Conservation (phyloP, 139 green algal genomes). For the Edaphochlamys debaryana region DNA sequence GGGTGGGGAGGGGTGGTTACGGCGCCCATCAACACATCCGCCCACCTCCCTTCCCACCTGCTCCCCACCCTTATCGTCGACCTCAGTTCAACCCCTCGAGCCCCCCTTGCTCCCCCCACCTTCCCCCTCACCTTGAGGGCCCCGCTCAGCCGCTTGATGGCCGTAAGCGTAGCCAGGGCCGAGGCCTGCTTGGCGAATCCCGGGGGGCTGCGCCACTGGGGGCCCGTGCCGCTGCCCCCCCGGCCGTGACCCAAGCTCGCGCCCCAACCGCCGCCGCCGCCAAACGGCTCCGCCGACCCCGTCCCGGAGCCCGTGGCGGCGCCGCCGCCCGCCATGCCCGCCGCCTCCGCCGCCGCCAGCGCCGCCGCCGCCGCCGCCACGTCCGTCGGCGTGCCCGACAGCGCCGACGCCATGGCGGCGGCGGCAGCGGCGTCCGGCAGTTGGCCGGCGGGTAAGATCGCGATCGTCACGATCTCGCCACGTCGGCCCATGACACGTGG, state of each 20-base stretch:
- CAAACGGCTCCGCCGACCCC: not conserved
- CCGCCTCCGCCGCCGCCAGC: slow-evolving; percentile 37
- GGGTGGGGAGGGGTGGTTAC: too few species aligned
- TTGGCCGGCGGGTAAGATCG: slow-evolving; percentile 68
- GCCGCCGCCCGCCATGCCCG: slow-evolving; percentile 8
- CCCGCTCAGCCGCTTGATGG: slow-evolving; percentile 57
- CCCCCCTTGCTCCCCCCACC: too few species aligned
- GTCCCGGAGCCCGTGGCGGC: not conserved
- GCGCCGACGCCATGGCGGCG: slow-evolving; percentile 6
- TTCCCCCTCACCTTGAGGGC: slow-evolving; percentile 51
- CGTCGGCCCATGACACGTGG: slow-evolving; percentile 1
- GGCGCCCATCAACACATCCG: too few species aligned
- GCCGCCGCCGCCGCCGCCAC: slow-evolving; percentile 22
- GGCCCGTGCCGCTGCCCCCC: not conserved
- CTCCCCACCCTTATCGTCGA: too few species aligned
- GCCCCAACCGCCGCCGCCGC: not conserved
- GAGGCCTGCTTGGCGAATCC: slow-evolving; percentile 11
- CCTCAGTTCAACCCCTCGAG: too few species aligned
- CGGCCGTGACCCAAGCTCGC: not conserved
- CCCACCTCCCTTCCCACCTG: too few species aligned
- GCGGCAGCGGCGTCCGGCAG: slow-evolving; percentile 22
- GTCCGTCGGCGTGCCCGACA: slow-evolving; percentile 15
- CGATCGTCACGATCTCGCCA: slow-evolving; percentile 80
- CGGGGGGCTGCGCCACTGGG: slow-evolving; percentile 9
- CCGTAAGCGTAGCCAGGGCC: slow-evolving; percentile 34